Conservation (phyloP, 768 basidiomycete species). For the Flagelloscypha sp. region DNA sequence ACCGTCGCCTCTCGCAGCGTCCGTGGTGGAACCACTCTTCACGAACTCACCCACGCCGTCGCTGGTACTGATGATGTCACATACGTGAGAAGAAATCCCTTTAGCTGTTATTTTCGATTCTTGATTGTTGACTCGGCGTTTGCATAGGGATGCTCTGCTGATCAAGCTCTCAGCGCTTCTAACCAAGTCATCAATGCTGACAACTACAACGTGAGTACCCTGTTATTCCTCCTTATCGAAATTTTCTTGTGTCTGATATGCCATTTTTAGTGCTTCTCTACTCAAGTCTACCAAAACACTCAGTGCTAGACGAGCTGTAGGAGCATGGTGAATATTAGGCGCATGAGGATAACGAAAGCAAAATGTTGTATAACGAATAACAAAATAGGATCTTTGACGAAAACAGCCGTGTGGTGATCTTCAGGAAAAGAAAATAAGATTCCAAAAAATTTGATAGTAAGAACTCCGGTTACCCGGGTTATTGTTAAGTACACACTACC, state of each 20-base stretch:
- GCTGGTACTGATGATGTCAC: conserved; percentile 30
- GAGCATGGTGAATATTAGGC: no score
- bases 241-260: not conserved
- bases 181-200: conserved; percentile 32
- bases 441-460: no score
- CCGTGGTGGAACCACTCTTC: conserved; percentile 39
- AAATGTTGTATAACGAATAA: no score
- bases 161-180: conserved; percentile 29
- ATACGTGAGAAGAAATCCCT: no score
- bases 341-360: no score
- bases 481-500: no score
- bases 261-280: conserved; percentile 31
- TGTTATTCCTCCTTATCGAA: not conserved
- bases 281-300: conserved; percentile 35
- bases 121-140: no score
- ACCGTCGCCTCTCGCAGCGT: conserved; percentile 35
- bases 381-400: no score
- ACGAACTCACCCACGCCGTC: conserved; percentile 40
- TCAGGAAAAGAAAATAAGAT: no score
- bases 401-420: no score
- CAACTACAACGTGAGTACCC: conserved; percentile 34
- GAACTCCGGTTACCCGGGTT: no score
- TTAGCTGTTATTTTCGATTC: no score
- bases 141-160: conserved; percentile 31
- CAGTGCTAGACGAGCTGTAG: conserved; percentile 30